Percentiles rank a stretch among this genome's conserved stretches.
phyloP scores from a whole-genome alignment of 208 protist species.

The Leishmania aethiopica region DNA sequence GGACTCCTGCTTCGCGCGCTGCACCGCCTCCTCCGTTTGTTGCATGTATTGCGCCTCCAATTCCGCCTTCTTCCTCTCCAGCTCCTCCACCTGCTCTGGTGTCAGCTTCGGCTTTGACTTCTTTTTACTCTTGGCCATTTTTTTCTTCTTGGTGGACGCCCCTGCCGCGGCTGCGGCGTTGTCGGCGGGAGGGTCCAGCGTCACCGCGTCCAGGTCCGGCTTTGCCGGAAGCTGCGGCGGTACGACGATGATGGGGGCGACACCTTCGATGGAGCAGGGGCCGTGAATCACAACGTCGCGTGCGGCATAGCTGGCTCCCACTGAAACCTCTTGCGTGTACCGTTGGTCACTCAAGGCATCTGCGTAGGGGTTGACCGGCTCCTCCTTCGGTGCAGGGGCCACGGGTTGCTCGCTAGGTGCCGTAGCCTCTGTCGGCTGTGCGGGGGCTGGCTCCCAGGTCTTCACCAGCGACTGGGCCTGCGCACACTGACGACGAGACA shows the following conservation, averaged over 20 bases:
- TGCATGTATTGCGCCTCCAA: constrained; percentile 59
- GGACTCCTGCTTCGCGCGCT: constrained; percentile 63
- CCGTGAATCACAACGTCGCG: constrained; percentile 54
- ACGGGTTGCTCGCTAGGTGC: neutral
- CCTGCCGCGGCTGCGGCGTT: neutral
- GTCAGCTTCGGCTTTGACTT: constrained; percentile 65
- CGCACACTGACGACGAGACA: constrained; percentile 32
- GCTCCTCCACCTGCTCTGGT: constrained; percentile 66
- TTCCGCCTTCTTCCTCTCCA: constrained; percentile 59
- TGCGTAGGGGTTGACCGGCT: constrained; percentile 21
- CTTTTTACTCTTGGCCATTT: constrained; percentile 30
- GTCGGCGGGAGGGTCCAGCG: constrained; percentile 8
- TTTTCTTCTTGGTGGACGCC: constrained; percentile 22
- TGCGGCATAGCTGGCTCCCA: constrained; percentile 49
- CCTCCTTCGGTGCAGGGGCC: neutral
- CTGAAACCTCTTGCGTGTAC: constrained; percentile 17
- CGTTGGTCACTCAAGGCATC: constrained; percentile 28
- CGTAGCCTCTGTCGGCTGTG: neutral
- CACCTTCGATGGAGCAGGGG: constrained; percentile 53
- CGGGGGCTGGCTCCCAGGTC: neutral
- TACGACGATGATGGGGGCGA: constrained; percentile 72
- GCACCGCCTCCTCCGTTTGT: constrained; percentile 66
- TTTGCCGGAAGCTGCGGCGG: constrained; percentile 56
- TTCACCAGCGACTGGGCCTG: constrained; percentile 18
- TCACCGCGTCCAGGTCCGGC: constrained; percentile 26